Conservation (phyloP, 441 rosid genomes). For the Capsella rubella region DNA sequence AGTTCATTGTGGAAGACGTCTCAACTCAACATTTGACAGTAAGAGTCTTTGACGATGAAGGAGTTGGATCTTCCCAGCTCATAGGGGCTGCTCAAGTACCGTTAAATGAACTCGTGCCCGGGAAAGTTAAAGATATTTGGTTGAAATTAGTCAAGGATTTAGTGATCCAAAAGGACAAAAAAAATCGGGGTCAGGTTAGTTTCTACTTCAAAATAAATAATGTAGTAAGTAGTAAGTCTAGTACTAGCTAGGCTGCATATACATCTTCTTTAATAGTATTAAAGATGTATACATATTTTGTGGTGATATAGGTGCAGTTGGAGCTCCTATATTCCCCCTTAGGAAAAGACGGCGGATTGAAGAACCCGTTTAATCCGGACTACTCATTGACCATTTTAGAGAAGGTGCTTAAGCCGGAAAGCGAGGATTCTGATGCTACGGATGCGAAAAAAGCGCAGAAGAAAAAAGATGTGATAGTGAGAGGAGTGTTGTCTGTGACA, state of each 20-base stretch:
- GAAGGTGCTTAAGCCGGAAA: constrained; percentile 62
- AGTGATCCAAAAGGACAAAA: constrained; percentile 87
- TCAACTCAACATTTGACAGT: constrained; percentile 84
- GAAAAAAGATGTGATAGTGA: constrained; percentile 76
- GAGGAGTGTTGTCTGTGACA: constrained; percentile 90
- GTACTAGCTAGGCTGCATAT: background rate
- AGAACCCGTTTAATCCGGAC: constrained; percentile 63
- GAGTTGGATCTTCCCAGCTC: constrained; percentile 82
- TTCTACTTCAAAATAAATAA: background rate
- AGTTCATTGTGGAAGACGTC: constrained; percentile 82
- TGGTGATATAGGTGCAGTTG: constrained; percentile 70
- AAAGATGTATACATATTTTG: background rate
- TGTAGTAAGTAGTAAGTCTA: background rate
- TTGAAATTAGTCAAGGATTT: constrained; percentile 87
- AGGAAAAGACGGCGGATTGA: constrained; percentile 65
- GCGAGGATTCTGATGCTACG: constrained; percentile 41
- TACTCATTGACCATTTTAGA: constrained; percentile 73
- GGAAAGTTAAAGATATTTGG: constrained; percentile 92
- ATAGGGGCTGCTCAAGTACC: constrained; percentile 81
- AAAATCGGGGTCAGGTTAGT: constrained; percentile 87
- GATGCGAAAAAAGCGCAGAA: constrained; percentile 44
- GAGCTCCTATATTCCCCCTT: constrained; percentile 83
- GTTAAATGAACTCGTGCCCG: constrained; percentile 75
- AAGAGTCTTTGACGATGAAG: constrained; percentile 88
- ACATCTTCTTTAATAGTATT: background rate